These are phyloP conservation scores for Colletotrichum noveboracense DNA, from an alignment of 2,329 filamentous ascomycete species.

Conservation along the genomic window DNA sequence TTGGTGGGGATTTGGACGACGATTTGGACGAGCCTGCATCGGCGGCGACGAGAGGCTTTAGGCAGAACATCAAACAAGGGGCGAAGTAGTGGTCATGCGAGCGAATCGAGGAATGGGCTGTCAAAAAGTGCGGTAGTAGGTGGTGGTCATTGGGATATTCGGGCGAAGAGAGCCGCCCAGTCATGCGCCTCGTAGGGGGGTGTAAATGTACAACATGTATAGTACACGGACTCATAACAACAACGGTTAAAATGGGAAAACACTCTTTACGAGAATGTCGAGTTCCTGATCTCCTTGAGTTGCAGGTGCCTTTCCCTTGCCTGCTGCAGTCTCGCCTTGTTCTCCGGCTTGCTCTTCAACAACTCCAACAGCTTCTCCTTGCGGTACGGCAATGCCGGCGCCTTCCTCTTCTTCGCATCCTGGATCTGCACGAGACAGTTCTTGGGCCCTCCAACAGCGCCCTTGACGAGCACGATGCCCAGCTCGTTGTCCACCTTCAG, in stretches of 20 bases:
- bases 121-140: neutral
- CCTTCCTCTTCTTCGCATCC: conserved; percentile 86
- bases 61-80: conserved; percentile 45
- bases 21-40: conserved; percentile 33
- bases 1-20: conserved; percentile 32
- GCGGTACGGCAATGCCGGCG: conserved; percentile 54
- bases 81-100: neutral
- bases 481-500: conserved; percentile 86
- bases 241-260: neutral
- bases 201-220: conserved; percentile 37
- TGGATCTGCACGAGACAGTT: conserved; percentile 84
- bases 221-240: conserved; percentile 36
- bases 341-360: conserved; percentile 52
- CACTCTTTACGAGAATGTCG: conserved; percentile 22
- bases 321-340: conserved; percentile 49
- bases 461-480: conserved; percentile 87
- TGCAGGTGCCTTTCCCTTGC: conserved; percentile 57
- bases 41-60: conserved; percentile 51
- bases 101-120: neutral
- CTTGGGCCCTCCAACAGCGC: conserved; percentile 86
- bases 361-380: conserved; percentile 49
- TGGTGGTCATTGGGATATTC: conserved; percentile 7
- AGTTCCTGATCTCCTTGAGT: conserved; percentile 50
- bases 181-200: conserved; percentile 5
- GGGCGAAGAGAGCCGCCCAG: conserved; percentile 1